Percentiles rank a stretch among this genome's conserved stretches.
Conservation (phyloP, 2,329 filamentous ascomycete genomes). For the Diplodia seriata region DNA sequence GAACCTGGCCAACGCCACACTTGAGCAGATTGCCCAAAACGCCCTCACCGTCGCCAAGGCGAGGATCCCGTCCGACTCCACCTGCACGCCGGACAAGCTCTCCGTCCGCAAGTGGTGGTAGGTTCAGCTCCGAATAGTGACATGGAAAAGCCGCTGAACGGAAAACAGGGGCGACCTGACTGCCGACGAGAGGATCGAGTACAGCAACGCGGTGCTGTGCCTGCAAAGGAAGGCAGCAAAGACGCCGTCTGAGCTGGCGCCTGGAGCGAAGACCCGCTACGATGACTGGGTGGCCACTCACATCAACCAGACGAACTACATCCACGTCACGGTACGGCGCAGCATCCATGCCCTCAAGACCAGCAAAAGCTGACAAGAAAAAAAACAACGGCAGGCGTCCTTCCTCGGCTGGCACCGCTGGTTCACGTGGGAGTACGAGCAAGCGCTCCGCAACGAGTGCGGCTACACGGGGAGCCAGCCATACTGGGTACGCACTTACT, state of each 20-base stretch:
- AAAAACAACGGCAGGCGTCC: slow-evolving; percentile 38
- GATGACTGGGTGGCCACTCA: slow-evolving; percentile 49
- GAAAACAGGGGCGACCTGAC: slow-evolving; percentile 12
- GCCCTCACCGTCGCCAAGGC: slow-evolving; percentile 27
- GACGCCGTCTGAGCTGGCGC: slow-evolving; percentile 40
- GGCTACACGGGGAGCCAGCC: slow-evolving; percentile 53
- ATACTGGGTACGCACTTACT: slow-evolving; percentile 42
- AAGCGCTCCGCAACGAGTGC: slow-evolving; percentile 52
- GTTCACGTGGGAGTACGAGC: slow-evolving; percentile 52
- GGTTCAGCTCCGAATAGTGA: not conserved
- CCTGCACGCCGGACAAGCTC: slow-evolving; percentile 22
- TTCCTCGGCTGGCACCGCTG: slow-evolving; percentile 52
- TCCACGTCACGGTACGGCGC: slow-evolving; percentile 43
- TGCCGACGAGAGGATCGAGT: slow-evolving; percentile 42
- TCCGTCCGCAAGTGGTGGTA: slow-evolving; percentile 24
- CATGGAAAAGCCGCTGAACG: not conserved
- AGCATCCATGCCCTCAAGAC: not conserved
- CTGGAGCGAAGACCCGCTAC: slow-evolving; percentile 46
- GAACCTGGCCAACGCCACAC: slow-evolving; percentile 16
- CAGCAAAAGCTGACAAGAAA: not conserved
- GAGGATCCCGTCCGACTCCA: not conserved
- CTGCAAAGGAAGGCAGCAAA: slow-evolving; percentile 42
- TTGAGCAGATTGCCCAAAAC: slow-evolving; percentile 17
- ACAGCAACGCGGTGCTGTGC: slow-evolving; percentile 47
- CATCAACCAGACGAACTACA: slow-evolving; percentile 44